Evolutionary conservation across 768 basidiomycete species (phyloP), one percentile per base, ranked within the genome.

Genomic region (Phlegmacium glaucopus): DNA sequence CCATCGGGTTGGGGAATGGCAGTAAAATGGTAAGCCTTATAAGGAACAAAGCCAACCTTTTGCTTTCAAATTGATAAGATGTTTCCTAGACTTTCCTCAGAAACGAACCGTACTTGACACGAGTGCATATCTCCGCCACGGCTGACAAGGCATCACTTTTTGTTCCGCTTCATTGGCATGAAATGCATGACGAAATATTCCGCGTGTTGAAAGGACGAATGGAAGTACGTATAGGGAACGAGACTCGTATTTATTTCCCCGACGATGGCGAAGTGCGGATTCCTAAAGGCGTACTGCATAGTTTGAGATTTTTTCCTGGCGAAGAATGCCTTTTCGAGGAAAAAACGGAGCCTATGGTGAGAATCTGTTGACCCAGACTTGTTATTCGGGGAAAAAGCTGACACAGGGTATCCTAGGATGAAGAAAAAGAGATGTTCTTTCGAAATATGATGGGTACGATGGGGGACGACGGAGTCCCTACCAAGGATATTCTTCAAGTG

Each of bases 141-240:
- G 40, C 55, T 3, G 61, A 65, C 32, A 54, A 54, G 4, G 61
- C 63, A 13, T 42, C 49, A 1, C 52, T 71, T 17, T 48, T 52
- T 9, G 68, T 66, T 0, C 63, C 66, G 1, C 60, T 55, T 0
- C 68, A 69, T 36, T 68, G 68, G 67, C 68, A 71, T 32, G 64
- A 66, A 26, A 57, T 45, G 4, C 63, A 69, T 44, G 64, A 67
- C 37, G 68, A 71, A 48, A 51, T 61, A 3, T 60, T 68, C 47
- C 57, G 52, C 11, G 55, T 71, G 11, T 28, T 62, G 4, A 53
- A 64, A 48, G 67, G 64, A 26, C 55, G 59, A 30, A 42, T 70
- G 17, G 59, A 63, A 39, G 60, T 68, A 25, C 55, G 43, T 16
- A 52, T 66, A 12, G 63, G 62, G 6, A 40, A 45, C 1, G 51